These are phyloP conservation scores for Fusarium pseudograminearum DNA, from an alignment of 2,329 filamentous ascomycete genomes.

Conservation along the genomic window DNA sequence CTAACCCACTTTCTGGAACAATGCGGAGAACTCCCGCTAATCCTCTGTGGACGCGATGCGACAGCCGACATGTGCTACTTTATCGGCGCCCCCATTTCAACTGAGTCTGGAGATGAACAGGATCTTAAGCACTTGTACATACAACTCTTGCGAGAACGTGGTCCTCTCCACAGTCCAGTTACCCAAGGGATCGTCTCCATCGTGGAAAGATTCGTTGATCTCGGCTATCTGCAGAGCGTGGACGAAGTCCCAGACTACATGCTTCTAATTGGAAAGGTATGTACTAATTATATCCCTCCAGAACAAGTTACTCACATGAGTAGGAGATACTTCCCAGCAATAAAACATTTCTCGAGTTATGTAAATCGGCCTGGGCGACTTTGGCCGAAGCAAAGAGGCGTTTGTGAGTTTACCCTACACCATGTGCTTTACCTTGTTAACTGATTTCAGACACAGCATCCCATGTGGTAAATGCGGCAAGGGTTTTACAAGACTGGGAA, in stretches of 20 bases:
- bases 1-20: not conserved
- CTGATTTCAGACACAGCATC: not conserved
- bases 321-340: not conserved
- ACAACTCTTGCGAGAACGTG: rapidly evolving
- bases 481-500: not conserved
- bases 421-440: too few species aligned
- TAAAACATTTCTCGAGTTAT: rapidly evolving
- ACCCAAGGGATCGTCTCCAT: not conserved
- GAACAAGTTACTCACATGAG: too few species aligned
- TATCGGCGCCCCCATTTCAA: not conserved
- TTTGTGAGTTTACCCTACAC: not conserved
- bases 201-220: not conserved
- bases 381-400: rapidly evolving
- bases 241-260: not conserved
- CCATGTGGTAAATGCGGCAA: not conserved
- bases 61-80: not conserved
- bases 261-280: not conserved
- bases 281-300: too few species aligned
- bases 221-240: not conserved
- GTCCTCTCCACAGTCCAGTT: rapidly evolving
- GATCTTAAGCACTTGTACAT: not conserved
- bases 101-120: not conserved
- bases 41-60: not conserved
- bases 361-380: rapidly evolving
- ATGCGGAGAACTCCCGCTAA: not conserved